phyloP scores from a whole-genome alignment of 192 early-diverging fungal species.

The Linnemannia schmuckeri region DNA sequence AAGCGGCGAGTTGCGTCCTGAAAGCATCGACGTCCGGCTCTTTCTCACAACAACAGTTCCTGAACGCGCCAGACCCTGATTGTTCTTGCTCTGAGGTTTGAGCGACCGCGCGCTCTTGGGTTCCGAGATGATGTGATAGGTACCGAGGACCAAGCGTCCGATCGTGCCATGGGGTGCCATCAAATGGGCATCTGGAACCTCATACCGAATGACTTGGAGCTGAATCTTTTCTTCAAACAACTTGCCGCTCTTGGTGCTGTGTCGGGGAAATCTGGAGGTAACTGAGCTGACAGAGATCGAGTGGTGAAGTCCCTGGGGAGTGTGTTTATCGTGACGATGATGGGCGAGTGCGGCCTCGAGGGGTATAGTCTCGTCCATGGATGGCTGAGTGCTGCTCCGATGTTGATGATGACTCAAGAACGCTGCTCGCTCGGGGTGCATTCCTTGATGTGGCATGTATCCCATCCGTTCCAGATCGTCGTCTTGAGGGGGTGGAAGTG shows the following conservation, averaged over 20 bases:
- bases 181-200: slow-evolving; percentile 36
- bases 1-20: not conserved
- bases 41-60: slow-evolving; percentile 47
- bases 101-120: slow-evolving; percentile 40
- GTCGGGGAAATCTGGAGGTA: slow-evolving; percentile 40
- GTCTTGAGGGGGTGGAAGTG: slow-evolving; percentile 11
- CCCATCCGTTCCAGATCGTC: slow-evolving; percentile 30
- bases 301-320: slow-evolving; percentile 28
- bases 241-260: slow-evolving; percentile 34
- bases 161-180: slow-evolving; percentile 43
- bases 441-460: slow-evolving; percentile 1
- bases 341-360: slow-evolving; percentile 36
- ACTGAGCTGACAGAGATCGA: slow-evolving; percentile 50
- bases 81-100: slow-evolving; percentile 18
- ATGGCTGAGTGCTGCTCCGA: not conserved
- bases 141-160: slow-evolving; percentile 42
- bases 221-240: slow-evolving; percentile 53
- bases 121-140: slow-evolving; percentile 41
- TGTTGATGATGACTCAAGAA: slow-evolving; percentile 4
- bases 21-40: slow-evolving; percentile 15
- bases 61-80: slow-evolving; percentile 24
- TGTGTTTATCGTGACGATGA: slow-evolving; percentile 29
- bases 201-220: slow-evolving; percentile 53
- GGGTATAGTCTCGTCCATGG: slow-evolving; percentile 38
- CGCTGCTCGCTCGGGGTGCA: not conserved